Evolutionary conservation across 1,284 basidiomycete species (phyloP).

Genomic region (Ganoderma boninense): DNA sequence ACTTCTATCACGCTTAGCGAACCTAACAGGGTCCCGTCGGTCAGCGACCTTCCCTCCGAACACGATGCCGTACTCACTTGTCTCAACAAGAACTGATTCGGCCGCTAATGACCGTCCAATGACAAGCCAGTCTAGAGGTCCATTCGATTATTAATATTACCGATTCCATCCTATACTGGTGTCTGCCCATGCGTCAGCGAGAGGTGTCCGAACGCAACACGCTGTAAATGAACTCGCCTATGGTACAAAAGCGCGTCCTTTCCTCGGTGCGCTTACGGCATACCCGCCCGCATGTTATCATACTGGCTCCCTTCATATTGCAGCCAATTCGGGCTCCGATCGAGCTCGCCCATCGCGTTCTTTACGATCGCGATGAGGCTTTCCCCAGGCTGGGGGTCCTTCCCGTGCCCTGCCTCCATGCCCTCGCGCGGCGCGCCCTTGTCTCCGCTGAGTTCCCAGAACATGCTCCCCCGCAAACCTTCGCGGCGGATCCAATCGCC

Average conservation of each 20-base stretch:
- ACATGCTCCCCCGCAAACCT: conserved; percentile 84
- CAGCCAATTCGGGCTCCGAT: conserved; percentile 74
- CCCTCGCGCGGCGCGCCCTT: conserved; percentile 71
- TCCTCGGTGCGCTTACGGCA: conserved; percentile 44
- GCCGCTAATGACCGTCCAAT: neutral
- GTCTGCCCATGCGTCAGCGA: conserved; percentile 15
- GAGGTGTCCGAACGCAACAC: neutral
- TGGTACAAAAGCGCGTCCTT: conserved; percentile 14
- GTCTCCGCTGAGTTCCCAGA: conserved; percentile 87
- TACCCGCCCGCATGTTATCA: conserved; percentile 79
- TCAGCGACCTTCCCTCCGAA: neutral
- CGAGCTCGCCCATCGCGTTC: conserved; percentile 78
- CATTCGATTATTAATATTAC: conserved; percentile 15
- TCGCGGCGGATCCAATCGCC: conserved; percentile 78
- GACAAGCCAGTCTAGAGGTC: conserved; percentile 4
- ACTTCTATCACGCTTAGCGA: neutral
- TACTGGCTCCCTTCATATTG: conserved; percentile 76
- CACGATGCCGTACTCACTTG: neutral
- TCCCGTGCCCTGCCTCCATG: conserved; percentile 63
- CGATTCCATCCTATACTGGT: conserved; percentile 20
- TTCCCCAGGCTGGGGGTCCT: conserved; percentile 43
- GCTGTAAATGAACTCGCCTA: conserved; percentile 18
- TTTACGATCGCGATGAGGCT: conserved; percentile 77
- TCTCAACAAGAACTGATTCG: neutral
- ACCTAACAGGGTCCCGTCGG: neutral